Evolutionary conservation across 345 rosid species (phyloP).

Genomic region (Anastatica hierochuntica): DNA sequence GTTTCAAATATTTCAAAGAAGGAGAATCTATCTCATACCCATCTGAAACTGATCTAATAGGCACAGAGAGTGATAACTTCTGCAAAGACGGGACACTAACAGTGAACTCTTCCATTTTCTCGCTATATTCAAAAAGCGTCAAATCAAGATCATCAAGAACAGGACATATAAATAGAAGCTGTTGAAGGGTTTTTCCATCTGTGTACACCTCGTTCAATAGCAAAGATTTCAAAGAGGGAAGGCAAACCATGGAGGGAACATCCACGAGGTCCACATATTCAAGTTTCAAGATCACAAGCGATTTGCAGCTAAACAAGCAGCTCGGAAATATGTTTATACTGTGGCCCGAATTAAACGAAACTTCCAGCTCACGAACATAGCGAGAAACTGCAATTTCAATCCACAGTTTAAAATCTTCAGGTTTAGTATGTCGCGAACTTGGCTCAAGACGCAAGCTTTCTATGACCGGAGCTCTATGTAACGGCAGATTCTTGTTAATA

Average conservation of each 20-base stretch:
- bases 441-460: background rate
- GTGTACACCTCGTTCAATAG: no score
- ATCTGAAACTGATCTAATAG: rapidly evolving
- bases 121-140: no score
- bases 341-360: no score
- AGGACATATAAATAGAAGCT: no score
- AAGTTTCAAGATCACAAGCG: no score
- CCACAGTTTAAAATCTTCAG: background rate
- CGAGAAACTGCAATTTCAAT: background rate
- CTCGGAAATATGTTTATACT: no score
- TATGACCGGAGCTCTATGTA: background rate
- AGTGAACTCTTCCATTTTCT: background rate
- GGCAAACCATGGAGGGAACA: no score
- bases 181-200: no score
- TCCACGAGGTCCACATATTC: no score
- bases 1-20: background rate
- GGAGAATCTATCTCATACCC: background rate
- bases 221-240: no score
- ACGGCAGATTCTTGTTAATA: background rate
- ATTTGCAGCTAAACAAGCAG: no score
- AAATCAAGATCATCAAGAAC: no score
- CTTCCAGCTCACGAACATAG: background rate
- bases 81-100: background rate
- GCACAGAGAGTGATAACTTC: background rate
- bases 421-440: background rate